Conservation (phyloP, 2,329 filamentous ascomycete species). For the Verticillium longisporum region DNA sequence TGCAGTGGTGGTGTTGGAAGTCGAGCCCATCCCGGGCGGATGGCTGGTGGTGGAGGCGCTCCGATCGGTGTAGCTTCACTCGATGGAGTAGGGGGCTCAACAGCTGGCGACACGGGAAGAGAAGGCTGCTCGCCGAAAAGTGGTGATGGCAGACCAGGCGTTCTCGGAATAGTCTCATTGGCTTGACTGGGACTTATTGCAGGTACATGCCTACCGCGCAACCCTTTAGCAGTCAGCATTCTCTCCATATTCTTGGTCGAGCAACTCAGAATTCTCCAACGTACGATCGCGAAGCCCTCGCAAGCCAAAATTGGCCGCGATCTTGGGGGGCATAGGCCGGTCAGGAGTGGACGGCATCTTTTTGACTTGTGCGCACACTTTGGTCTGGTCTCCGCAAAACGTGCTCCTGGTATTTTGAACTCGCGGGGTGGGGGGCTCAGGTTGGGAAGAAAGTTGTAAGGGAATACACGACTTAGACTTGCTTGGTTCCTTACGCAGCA, state of each 20-base stretch:
- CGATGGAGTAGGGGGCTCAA: background rate
- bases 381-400: background rate
- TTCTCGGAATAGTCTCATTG: background rate
- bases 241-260: background rate
- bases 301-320: background rate
- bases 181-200: background rate
- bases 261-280: background rate
- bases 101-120: background rate
- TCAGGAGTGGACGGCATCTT: background rate
- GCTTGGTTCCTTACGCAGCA: background rate
- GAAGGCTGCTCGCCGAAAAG: background rate
- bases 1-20: background rate
- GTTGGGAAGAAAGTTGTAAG: background rate
- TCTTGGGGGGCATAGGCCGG: background rate
- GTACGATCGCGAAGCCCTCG: background rate
- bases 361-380: background rate
- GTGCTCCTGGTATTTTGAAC: background rate
- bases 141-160: background rate
- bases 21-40: background rate
- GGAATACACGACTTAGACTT: background rate
- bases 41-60: background rate
- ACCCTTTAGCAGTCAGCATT: background rate
- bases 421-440: background rate
- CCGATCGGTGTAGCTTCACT: background rate
- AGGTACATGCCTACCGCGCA: background rate